Evolutionary conservation across 768 basidiomycete species (phyloP).

Genomic region (Russula olivacea): DNA sequence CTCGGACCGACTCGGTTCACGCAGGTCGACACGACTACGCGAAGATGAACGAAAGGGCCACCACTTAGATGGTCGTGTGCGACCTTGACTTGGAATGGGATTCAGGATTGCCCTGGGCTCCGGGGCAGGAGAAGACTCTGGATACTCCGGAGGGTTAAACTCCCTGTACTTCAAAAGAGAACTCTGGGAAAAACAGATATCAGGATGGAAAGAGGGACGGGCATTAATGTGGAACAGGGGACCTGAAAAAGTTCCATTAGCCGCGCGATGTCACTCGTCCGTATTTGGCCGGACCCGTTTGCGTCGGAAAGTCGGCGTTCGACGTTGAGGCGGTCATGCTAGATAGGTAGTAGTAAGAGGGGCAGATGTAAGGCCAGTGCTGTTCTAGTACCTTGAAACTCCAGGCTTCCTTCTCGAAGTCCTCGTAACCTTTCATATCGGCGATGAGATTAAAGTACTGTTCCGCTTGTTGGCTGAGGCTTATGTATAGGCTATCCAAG

Average conservation of each 20-base stretch:
- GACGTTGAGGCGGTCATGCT: conserved; percentile 75
- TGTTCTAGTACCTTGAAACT: conserved; percentile 59
- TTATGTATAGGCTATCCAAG: conserved; percentile 67
- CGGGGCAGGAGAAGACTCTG: conserved; percentile 5
- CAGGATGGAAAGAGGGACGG: not conserved
- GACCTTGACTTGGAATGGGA: conserved; percentile 17
- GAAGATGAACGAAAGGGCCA: conserved; percentile 18
- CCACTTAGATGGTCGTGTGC: conserved; percentile 14
- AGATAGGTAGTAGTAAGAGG: conserved; percentile 12
- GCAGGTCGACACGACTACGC: conserved; percentile 9
- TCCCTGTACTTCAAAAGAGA: conserved; percentile 31
- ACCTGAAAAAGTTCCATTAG: conserved; percentile 84
- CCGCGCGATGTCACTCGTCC: conserved; percentile 73
- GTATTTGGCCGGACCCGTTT: conserved; percentile 43
- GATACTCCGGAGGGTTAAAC: conserved; percentile 26
- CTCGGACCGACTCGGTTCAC: conserved; percentile 5
- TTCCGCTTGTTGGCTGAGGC: conserved; percentile 76
- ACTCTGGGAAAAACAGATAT: conserved; percentile 23
- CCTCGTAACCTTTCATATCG: conserved; percentile 53
- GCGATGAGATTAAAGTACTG: conserved; percentile 68
- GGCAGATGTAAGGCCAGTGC: not conserved
- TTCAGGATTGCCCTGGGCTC: conserved; percentile 1
- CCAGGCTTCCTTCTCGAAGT: conserved; percentile 70
- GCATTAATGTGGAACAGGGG: not conserved
- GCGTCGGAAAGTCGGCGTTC: conserved; percentile 54